Evolutionary conservation across 1,139 yeast genomes (phyloP), one percentile per base, ranked within the genome.

Genomic region (Candida tropicalis): DNA sequence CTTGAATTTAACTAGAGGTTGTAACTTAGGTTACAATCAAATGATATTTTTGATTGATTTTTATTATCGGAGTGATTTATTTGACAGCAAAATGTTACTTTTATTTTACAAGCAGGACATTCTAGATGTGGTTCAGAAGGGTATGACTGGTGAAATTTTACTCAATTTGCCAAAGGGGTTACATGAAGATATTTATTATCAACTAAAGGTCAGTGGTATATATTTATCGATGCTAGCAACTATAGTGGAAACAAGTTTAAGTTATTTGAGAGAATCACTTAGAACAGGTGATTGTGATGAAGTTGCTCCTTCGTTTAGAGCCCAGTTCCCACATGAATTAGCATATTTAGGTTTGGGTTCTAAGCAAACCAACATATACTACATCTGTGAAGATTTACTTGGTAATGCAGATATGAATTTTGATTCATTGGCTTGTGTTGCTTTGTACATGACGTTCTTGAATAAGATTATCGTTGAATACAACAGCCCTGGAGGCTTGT

Each of bases 191-290:
- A 26, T 39, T n/a, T 35, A 27, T 10, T 24, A 27, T 11, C 41
- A 40, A 29, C 34, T 48, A 32, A 43, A 46, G 33, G 35, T 60
- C 8, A 60, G 58, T 38, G 70, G 72, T 0, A 47, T 66, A 1
- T 69, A 60, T 45, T 45, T 69, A 35, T 55, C 64, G 27, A 60
- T 71, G 60, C 49, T 70, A 15, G 58, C 63, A 1, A 43, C 71
- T 13, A 56, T 70, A 1, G 54, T 70, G 3, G 71, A 68, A 35
- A 74, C 70, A 35, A 48, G 67, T 3, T 52, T 68, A 24, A 62
- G 58, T 12, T 43, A 56, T 4, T 51, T 69, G 13, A 44, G 66
- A 39, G 45, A 39, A 34, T 49, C 49, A n/a, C 39, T 56, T 10
- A 50, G 42, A 15, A 27, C 45, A n/a, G 53, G 45, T 11, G 22